Evolutionary conservation across 225 moss, liverwort and hornwort genomes (phyloP).

Genomic region (Neckera pumila): DNA sequence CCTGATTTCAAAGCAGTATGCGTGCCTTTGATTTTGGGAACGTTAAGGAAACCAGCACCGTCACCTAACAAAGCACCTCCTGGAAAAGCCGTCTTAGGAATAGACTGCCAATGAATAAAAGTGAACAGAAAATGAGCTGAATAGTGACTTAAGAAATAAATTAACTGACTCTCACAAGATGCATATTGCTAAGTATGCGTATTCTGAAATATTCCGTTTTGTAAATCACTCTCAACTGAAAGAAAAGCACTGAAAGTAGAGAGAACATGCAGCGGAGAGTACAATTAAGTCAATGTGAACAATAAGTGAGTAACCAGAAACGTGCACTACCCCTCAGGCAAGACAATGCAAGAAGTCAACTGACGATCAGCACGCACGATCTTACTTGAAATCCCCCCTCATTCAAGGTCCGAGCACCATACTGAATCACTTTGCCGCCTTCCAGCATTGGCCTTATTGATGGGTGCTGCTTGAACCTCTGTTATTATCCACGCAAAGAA

Average conservation of each 20-base stretch:
- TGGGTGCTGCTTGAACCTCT: constrained; percentile 81
- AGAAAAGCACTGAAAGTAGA: not conserved
- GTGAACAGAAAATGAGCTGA: not conserved
- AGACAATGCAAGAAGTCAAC: not conserved
- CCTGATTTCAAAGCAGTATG: constrained; percentile 88
- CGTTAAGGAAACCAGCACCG: constrained; percentile 73
- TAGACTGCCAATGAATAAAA: constrained; percentile 42
- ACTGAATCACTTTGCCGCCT: constrained; percentile 71
- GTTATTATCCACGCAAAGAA: not conserved
- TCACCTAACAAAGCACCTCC: constrained; percentile 85
- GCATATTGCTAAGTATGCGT: not conserved
- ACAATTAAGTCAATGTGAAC: not conserved
- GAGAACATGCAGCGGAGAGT: not conserved
- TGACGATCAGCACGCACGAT: not conserved
- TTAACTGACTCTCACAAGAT: not conserved
- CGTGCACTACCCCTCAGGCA: not conserved
- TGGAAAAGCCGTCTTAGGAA: constrained; percentile 70
- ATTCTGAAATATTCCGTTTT: not conserved
- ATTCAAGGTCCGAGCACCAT: constrained; percentile 75
- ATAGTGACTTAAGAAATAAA: not conserved
- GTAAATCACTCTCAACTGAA: not conserved
- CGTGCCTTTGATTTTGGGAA: constrained; percentile 80
- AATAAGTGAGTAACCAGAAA: not conserved
- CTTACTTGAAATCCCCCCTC: constrained; percentile 81
- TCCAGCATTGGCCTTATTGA: constrained; percentile 66